Percentiles rank a stretch among this genome's conserved stretches.
These are phyloP conservation scores for Penicillium sp. DNA, from an alignment of 2,329 filamentous ascomycete species.

Conservation along the genomic window DNA sequence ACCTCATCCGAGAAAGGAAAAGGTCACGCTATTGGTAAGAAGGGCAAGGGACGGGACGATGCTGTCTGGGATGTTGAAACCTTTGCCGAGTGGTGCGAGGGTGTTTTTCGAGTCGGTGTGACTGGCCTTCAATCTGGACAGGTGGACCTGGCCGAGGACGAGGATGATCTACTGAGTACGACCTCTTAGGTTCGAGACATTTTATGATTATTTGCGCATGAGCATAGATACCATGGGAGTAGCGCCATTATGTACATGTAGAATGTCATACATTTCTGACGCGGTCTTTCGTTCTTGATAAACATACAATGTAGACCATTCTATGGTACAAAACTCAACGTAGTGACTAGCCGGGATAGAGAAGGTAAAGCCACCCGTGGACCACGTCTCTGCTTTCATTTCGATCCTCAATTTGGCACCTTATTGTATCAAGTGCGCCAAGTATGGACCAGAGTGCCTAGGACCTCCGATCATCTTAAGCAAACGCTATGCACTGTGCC, in stretches of 20 bases:
- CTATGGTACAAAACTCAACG: too few species aligned
- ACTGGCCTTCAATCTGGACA: conserved; percentile 28
- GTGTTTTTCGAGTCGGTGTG: conserved; percentile 55
- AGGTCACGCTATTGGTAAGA: conserved; percentile 38
- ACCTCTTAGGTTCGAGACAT: conserved; percentile 9
- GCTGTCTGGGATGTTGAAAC: conserved; percentile 62
- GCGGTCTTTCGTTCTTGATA: too few species aligned
- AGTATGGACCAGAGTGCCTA: too few species aligned
- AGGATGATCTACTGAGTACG: conserved; percentile 24
- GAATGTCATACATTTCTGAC: not conserved
- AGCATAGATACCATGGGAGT: conserved; percentile 17
- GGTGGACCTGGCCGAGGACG: conserved; percentile 25
- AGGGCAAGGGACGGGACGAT: conserved; percentile 59
- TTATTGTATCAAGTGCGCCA: too few species aligned
- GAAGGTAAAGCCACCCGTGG: too few species aligned
- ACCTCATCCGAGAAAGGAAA: conserved; percentile 39
- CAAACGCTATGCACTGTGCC: not conserved
- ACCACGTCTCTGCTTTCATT: too few species aligned
- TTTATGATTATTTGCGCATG: conserved; percentile 7
- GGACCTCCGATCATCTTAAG: not conserved
- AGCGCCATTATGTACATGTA: conserved; percentile 1
- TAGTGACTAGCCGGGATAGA: too few species aligned
- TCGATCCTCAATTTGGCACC: too few species aligned
- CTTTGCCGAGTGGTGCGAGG: conserved; percentile 59
- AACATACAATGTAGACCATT: too few species aligned